Conservation (phyloP, 345 rosid species). For the Salix viminalis region DNA sequence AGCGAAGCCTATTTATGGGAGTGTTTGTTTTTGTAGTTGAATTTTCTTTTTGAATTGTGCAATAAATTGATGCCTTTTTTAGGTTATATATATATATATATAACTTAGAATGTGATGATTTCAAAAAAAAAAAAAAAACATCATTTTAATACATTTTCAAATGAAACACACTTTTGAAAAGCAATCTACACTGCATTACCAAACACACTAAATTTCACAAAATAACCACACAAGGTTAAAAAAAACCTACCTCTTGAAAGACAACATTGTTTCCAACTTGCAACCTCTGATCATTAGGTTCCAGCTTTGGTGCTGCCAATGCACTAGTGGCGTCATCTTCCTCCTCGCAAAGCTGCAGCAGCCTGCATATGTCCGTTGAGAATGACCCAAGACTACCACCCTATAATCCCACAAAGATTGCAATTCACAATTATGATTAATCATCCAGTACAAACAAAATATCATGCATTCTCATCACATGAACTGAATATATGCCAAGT, state of each 20-base stretch:
- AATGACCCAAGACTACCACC: conserved; percentile 83
- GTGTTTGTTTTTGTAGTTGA: too few relatives aligned
- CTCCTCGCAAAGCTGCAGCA: conserved; percentile 88
- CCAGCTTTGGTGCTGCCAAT: conserved; percentile 71
- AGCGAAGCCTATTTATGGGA: neutral
- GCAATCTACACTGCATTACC: too few relatives aligned
- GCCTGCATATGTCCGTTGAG: conserved; percentile 82
- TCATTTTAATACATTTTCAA: too few relatives aligned
- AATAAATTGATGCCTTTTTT: too few relatives aligned
- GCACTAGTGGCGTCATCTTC: conserved; percentile 97
- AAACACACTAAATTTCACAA: neutral
- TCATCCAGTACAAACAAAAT: conserved; percentile 12
- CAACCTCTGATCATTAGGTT: conserved; percentile 73
- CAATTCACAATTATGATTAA: neutral
- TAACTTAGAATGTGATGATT: too few relatives aligned
- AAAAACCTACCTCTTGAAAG: conserved; percentile 53
- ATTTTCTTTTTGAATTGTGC: too few relatives aligned
- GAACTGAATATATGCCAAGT: neutral
- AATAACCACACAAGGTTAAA: neutral
- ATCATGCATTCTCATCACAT: neutral
- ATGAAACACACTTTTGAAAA: too few relatives aligned
- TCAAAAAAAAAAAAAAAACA: too few relatives aligned
- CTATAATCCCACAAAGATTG: conserved; percentile 31
- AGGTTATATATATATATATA: too few relatives aligned
- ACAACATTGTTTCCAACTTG: conserved; percentile 43